phyloP scores from a whole-genome alignment of 148 eudicot genomes.

The Dysphania ambrosioides region DNA sequence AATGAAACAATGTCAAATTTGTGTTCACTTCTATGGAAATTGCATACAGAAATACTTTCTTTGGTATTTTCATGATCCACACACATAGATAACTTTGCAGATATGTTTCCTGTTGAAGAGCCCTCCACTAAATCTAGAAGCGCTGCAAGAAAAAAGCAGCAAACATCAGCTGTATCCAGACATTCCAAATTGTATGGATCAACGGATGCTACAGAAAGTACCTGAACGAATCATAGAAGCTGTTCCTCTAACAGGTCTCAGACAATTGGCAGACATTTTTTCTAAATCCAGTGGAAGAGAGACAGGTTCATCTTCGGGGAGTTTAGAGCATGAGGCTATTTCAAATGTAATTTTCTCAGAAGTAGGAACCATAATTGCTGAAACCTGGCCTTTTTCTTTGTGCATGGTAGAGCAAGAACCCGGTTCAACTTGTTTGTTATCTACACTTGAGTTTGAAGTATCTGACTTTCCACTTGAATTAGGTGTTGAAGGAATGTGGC shows the following conservation, averaged over 20 bases:
- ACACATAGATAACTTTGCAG: slow-evolving; percentile 20
- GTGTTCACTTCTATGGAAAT: slow-evolving; percentile 13
- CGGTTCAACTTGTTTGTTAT: slow-evolving; percentile 21
- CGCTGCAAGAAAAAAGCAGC: slow-evolving; percentile 21
- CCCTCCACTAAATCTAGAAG: slow-evolving; percentile 32
- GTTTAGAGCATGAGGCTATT: slow-evolving; percentile 31
- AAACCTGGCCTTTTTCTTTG: slow-evolving; percentile 36
- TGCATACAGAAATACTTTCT: slow-evolving; percentile 19
- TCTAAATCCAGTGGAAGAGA: slow-evolving; percentile 13
- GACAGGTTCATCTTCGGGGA: slow-evolving; percentile 16
- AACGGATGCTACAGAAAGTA: slow-evolving; percentile 2
- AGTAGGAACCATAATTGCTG: slow-evolving; percentile 23
- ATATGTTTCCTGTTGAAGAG: slow-evolving; percentile 27
- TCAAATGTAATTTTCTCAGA: slow-evolving; percentile 19
- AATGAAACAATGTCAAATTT: slow-evolving; percentile 53
- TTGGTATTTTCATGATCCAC: slow-evolving; percentile 19
- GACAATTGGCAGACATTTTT: slow-evolving; percentile 6
- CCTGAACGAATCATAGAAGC: slow-evolving; percentile 35
- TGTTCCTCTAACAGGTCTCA: slow-evolving; percentile 10
- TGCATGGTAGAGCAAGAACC: slow-evolving; percentile 26
- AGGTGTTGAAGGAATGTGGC: slow-evolving; percentile 22
- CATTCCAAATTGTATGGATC: background rate
- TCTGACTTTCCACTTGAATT: slow-evolving; percentile 15
- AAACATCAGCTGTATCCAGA: background rate
- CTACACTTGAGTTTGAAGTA: slow-evolving; percentile 19